Evolutionary conservation across 2,329 filamentous ascomycete genomes (phyloP).

Genomic region (Arthrobotrys iridis): DNA sequence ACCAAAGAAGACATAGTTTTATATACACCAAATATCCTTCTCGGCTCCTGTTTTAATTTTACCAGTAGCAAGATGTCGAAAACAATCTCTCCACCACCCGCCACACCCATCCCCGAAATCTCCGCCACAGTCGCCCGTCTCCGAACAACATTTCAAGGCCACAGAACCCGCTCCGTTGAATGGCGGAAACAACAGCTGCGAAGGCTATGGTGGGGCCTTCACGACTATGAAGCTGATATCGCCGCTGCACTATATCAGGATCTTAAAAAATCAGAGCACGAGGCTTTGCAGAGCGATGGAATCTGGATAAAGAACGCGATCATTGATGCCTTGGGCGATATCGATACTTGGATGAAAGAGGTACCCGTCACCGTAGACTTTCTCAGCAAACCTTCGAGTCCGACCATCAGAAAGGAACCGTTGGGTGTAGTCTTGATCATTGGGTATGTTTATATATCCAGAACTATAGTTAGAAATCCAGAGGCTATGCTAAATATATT

Average conservation of each 20-base stretch:
- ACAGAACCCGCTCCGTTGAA: slow-evolving; percentile 82
- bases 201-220: slow-evolving; percentile 92
- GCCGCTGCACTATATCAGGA: slow-evolving; percentile 80
- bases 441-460: slow-evolving; percentile 66
- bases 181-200: slow-evolving; percentile 87
- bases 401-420: slow-evolving; percentile 85
- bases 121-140: slow-evolving; percentile 69
- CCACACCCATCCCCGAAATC: slow-evolving; percentile 74
- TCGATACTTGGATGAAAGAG: slow-evolving; percentile 84
- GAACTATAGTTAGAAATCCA: neutral
- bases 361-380: slow-evolving; percentile 79
- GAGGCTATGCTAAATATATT: neutral
- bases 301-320: slow-evolving; percentile 84
- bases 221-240: slow-evolving; percentile 78
- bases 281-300: slow-evolving; percentile 78
- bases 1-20: too few relatives aligned
- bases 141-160: slow-evolving; percentile 76
- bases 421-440: slow-evolving; percentile 85
- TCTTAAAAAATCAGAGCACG: slow-evolving; percentile 79
- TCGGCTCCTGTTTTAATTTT: too few relatives aligned
- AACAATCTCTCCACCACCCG: slow-evolving; percentile 26
- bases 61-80: slow-evolving; percentile 37
- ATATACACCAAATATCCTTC: too few relatives aligned
- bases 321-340: slow-evolving; percentile 77
- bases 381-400: slow-evolving; percentile 74